Evolutionary conservation across 2,329 filamentous ascomycete species (phyloP).

Genomic region (Fusarium pilosicola): DNA sequence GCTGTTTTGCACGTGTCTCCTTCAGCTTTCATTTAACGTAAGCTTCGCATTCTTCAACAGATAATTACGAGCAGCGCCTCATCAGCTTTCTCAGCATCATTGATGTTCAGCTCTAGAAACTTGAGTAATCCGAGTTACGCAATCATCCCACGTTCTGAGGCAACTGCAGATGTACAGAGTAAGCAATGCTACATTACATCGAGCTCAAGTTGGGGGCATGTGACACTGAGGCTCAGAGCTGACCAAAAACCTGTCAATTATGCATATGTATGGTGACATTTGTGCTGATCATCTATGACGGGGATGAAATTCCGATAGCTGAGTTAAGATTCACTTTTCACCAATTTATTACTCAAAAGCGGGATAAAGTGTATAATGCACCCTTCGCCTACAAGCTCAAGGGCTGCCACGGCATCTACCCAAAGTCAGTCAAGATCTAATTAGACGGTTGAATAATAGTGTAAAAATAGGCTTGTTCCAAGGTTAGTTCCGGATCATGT

Average conservation of each 20-base stretch:
- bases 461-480: not conserved
- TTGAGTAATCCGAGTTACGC: not conserved
- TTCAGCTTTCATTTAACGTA: rapidly evolving
- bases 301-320: not conserved
- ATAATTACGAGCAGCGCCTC: not conserved
- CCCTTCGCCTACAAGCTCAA: not conserved
- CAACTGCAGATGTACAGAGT: not conserved
- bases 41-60: rapidly evolving
- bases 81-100: not conserved
- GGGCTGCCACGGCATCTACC: not conserved
- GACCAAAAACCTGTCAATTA: not conserved
- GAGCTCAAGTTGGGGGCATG: not conserved
- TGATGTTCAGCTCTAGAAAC: not conserved
- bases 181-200: slow-evolving; percentile 5
- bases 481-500: not conserved
- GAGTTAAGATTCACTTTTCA: not conserved
- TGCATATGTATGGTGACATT: not conserved
- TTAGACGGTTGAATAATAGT: not conserved
- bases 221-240: not conserved
- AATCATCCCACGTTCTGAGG: not conserved
- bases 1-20: rapidly evolving
- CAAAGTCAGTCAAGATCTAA: not conserved
- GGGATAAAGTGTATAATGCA: not conserved
- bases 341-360: not conserved
- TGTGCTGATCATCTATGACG: not conserved